Conservation (phyloP, 176 grass and related monocot species). For the Olyra latifolia region DNA sequence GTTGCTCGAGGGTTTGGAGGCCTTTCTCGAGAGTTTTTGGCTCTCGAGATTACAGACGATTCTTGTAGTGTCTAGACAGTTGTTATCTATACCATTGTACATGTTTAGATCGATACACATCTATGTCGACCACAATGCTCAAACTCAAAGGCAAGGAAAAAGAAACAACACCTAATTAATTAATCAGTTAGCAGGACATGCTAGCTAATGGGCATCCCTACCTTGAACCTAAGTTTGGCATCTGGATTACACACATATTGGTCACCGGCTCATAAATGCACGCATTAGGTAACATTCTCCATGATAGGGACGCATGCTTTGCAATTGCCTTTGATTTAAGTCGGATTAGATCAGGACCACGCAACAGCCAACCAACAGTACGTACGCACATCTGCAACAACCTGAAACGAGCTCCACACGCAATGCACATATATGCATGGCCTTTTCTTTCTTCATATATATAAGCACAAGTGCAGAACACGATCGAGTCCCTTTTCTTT, state of each 20-base stretch:
- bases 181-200: too few species aligned
- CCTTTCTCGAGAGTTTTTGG: too few species aligned
- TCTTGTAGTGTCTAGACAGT: too few species aligned
- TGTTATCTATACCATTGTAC: too few species aligned
- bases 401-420: neutral
- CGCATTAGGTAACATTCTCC: neutral
- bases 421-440: neutral
- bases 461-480: neutral
- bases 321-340: neutral
- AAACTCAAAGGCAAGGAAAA: slow-evolving; percentile 2
- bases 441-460: neutral
- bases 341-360: neutral
- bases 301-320: neutral
- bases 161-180: neutral
- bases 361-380: too few species aligned
- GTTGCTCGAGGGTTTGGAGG: too few species aligned
- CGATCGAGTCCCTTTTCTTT: too few species aligned
- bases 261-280: neutral
- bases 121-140: neutral
- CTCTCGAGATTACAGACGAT: too few species aligned
- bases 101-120: too few species aligned
- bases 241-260: neutral
- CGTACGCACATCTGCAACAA: neutral
- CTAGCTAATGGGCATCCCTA: neutral
- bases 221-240: neutral